These are phyloP conservation scores for Phytophthora rubi DNA, from an alignment of 352 stramenopile species.

Conservation along the genomic window DNA sequence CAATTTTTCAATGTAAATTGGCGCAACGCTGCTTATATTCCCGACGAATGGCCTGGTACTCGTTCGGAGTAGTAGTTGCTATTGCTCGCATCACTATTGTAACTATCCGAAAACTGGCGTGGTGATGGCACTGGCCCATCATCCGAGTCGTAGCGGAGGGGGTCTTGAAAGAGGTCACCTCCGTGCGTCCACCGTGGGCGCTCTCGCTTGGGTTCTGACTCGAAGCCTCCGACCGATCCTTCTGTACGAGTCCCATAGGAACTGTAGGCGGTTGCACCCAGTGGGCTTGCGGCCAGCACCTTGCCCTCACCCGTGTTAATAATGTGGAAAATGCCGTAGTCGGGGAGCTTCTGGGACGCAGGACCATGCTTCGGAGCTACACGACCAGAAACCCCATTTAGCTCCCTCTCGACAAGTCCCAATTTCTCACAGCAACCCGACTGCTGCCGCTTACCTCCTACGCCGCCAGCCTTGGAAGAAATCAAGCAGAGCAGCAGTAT, in stretches of 20 bases:
- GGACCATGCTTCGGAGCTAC: constrained; percentile 72
- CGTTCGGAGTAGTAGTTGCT: constrained; percentile 45
- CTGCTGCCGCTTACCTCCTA: constrained; percentile 56
- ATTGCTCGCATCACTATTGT: constrained; percentile 71
- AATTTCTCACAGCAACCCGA: background rate
- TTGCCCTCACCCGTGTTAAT: constrained; percentile 69
- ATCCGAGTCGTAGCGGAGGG: constrained; percentile 85
- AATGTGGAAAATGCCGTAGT: constrained; percentile 90
- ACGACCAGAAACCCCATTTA: constrained; percentile 7
- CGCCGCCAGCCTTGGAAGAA: constrained; percentile 81
- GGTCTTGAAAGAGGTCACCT: constrained; percentile 84
- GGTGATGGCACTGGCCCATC: constrained; percentile 69
- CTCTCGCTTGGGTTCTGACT: constrained; percentile 49
- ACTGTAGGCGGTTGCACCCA: constrained; percentile 62
- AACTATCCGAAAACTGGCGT: constrained; percentile 65
- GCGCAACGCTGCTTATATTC: too few relatives aligned
- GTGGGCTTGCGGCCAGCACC: constrained; percentile 72
- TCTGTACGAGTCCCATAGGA: constrained; percentile 47
- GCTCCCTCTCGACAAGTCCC: constrained; percentile 5
- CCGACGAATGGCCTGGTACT: constrained; percentile 26
- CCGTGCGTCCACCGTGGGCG: constrained; percentile 78
- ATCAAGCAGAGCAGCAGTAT: constrained; percentile 82
- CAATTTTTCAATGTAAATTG: too few relatives aligned
- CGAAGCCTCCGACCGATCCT: constrained; percentile 16
- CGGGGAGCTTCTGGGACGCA: constrained; percentile 67